Evolutionary conservation across 2,329 filamentous ascomycete species (phyloP), one percentile per base, ranked within the genome.

Genomic region (Pseudogymnoascus pannorum): DNA sequence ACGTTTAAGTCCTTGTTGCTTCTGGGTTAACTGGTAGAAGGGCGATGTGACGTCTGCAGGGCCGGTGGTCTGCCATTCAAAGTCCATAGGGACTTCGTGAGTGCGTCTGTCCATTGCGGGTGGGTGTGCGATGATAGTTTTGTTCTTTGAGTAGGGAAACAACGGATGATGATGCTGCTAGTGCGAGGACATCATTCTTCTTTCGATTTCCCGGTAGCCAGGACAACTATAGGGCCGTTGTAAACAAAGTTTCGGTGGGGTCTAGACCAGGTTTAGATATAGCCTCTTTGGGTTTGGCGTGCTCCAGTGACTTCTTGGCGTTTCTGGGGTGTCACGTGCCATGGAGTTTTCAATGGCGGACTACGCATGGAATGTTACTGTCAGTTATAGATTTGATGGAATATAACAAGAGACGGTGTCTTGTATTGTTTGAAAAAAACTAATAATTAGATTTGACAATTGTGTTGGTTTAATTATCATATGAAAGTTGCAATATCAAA

Each of bases 81-180:
- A 87, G 68, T 87, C 85, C 85, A 87, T 87, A 65, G 77, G 83
- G 64, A 81, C 77, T 72, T 87, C 84, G 65, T 77, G 80, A 1
- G 80, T 83, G 68, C 85, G 77, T 66, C 77, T 77, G 60, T 83
- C 78, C 78, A 82, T 85, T 66, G 16, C 61, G 66, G 60, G 67
- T 71, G n/a, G n/a, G 48, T 31, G 14, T 54, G 26, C 48, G 48
- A 31, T 31, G 48, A 2, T 4, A 4, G 11, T 31, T 54, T 31
- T 31, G 26, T 18, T 16, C 48, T 54, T 54, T 54, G 48, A 11
- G 48, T 31, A 54, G 24, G 44, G 48, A 29, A 54, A 54, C 48
- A 31, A 54, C 16, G 48, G 26, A 31, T 54, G 48, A 54, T 54
- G 48, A 54, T 54, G 48, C 48, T 54, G 48, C 16, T n/a, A n/a